Percentiles rank a stretch among this genome's conserved stretches.
phyloP scores from a whole-genome alignment of 2,329 filamentous ascomycete genomes.

The Purpureocillium takamizusanense region DNA sequence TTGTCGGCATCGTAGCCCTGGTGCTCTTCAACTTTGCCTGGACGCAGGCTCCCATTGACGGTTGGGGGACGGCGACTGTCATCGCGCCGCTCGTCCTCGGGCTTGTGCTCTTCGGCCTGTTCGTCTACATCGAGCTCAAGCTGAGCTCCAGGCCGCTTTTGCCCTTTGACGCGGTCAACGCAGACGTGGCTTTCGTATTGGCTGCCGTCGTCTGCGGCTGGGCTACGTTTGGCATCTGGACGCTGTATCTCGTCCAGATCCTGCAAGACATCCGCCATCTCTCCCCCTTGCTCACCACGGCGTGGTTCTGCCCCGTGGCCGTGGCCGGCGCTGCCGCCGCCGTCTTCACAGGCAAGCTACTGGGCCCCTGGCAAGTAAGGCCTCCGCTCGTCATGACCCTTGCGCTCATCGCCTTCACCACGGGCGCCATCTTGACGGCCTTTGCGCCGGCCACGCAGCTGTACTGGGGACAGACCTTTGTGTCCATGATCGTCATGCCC shows the following conservation, averaged over 20 bases:
- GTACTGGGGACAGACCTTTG: slow-evolving; percentile 58
- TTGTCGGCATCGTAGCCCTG: slow-evolving; percentile 42
- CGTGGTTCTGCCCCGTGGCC: slow-evolving; percentile 34
- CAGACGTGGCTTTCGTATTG: slow-evolving; percentile 45
- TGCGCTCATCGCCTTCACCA: slow-evolving; percentile 33
- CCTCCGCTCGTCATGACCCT: slow-evolving; percentile 32
- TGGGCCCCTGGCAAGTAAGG: slow-evolving; percentile 25
- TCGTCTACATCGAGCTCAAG: slow-evolving; percentile 47
- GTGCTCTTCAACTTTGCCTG: slow-evolving; percentile 58
- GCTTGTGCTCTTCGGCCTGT: slow-evolving; percentile 40
- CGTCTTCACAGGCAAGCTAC: slow-evolving; percentile 31
- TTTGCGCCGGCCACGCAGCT: slow-evolving; percentile 42
- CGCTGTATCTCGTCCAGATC: slow-evolving; percentile 42
- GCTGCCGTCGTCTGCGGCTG: slow-evolving; percentile 44
- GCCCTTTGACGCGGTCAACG: slow-evolving; percentile 38
- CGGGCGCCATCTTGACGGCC: slow-evolving; percentile 32
- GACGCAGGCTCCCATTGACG: slow-evolving; percentile 53
- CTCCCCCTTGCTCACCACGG: slow-evolving; percentile 32
- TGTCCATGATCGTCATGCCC: slow-evolving; percentile 46
- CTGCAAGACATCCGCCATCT: slow-evolving; percentile 32
- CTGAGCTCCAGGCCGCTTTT: slow-evolving; percentile 42
- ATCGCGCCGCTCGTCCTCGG: slow-evolving; percentile 49
- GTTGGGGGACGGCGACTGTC: slow-evolving; percentile 49
- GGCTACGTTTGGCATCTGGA: slow-evolving; percentile 44
- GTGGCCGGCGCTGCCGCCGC: slow-evolving; percentile 35